phyloP scores from a whole-genome alignment of 371 early-diverging fungal genomes.

The Mortierella sp. region DNA sequence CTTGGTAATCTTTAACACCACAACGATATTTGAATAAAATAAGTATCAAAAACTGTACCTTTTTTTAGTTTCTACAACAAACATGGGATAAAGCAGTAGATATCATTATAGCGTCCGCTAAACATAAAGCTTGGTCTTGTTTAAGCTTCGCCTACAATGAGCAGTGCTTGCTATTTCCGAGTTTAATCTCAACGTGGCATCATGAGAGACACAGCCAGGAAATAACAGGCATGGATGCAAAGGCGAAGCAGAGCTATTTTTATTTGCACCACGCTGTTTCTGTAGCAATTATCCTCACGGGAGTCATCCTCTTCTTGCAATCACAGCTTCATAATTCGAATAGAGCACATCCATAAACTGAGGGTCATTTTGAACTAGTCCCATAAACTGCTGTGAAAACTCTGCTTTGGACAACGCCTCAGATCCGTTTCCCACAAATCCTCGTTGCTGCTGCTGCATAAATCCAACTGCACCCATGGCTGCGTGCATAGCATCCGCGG shows the following conservation, averaged over 20 bases:
- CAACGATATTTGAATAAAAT: no score
- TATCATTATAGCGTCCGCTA: no score
- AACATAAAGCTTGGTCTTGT: no score
- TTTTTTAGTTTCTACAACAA: neutral
- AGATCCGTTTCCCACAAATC: slow-evolving; percentile 22
- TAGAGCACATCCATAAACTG: slow-evolving; percentile 56
- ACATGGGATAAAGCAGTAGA: neutral
- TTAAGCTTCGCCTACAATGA: no score
- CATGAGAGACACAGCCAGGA: no score
- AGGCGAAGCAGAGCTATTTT: neutral
- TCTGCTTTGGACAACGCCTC: slow-evolving; percentile 48
- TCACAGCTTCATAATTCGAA: slow-evolving; percentile 45
- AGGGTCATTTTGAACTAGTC: slow-evolving; percentile 42
- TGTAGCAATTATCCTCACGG: neutral
- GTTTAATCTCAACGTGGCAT: no score
- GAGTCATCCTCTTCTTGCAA: slow-evolving; percentile 38
- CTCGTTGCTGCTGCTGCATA: slow-evolving; percentile 50
- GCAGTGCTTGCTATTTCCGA: no score
- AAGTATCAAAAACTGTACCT: neutral
- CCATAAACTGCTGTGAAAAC: slow-evolving; percentile 38
- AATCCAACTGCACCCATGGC: slow-evolving; percentile 55
- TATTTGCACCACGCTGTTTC: neutral
- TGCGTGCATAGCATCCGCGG: slow-evolving; percentile 55
- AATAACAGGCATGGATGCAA: neutral
- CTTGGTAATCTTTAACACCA: neutral